Evolutionary conservation across 495 filamentous ascomycete genomes (phyloP).

Genomic region (Chaetomium tenue): DNA sequence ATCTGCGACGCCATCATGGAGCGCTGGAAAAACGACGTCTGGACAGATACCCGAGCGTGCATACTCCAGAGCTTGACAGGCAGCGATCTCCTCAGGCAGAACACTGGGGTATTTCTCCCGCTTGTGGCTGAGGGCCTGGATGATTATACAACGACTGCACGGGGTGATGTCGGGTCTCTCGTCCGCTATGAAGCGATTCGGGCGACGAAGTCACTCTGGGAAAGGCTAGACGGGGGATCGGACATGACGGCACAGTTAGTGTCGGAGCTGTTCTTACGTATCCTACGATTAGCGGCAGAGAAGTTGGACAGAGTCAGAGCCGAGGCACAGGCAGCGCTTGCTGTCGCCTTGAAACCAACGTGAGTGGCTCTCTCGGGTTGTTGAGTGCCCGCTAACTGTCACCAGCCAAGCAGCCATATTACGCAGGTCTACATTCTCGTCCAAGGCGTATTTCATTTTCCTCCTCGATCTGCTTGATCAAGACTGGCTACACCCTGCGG

Average conservation of each 20-base stretch:
- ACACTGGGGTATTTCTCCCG: conserved; percentile 36
- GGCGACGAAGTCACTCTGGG: conserved; percentile 52
- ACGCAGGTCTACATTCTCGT: conserved; percentile 45
- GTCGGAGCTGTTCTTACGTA: conserved; percentile 39
- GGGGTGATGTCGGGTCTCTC: conserved; percentile 85
- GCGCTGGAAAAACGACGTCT: conserved; percentile 45
- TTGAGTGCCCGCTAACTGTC: conserved; percentile 17
- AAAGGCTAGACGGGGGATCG: conserved; percentile 22
- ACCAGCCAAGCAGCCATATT: conserved; percentile 32
- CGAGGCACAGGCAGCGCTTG: conserved; percentile 56
- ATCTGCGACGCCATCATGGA: conserved; percentile 36
- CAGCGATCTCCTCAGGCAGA: conserved; percentile 41
- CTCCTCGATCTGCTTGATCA: conserved; percentile 45
- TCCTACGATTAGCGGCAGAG: conserved; percentile 74
- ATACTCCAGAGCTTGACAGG: conserved; percentile 59
- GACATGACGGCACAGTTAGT: conserved; percentile 23
- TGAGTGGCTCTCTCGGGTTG: conserved; percentile 24
- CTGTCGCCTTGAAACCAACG: conserved; percentile 37
- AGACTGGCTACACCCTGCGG: conserved; percentile 30
- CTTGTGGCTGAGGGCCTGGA: conserved; percentile 60
- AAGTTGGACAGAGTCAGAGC: conserved; percentile 84
- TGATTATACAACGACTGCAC: conserved; percentile 82
- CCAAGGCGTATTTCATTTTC: conserved; percentile 50
- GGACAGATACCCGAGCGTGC: conserved; percentile 58
- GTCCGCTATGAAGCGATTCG: conserved; percentile 75